Conservation (phyloP, 2,329 filamentous ascomycete genomes). For the Penicillium psychrosexuale region DNA sequence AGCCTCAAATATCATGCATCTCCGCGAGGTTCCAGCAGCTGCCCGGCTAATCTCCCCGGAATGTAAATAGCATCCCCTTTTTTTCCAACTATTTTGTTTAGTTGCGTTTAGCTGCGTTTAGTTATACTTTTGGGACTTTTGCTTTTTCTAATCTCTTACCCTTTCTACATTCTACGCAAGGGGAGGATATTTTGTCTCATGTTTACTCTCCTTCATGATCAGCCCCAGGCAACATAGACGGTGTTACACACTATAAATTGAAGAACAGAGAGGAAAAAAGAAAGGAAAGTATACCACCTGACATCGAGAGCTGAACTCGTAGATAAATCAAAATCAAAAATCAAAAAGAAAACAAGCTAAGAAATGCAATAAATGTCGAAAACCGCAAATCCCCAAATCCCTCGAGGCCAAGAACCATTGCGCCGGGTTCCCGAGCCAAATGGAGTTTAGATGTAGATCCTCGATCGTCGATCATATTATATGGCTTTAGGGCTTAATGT, state of each 20-base stretch:
- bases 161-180: conserved; percentile 10
- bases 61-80: conserved; percentile 10
- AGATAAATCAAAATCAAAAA: neutral
- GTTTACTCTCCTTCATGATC: conserved; percentile 17
- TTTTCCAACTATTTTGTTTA: neutral
- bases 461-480: conserved; percentile 13
- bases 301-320: conserved; percentile 8
- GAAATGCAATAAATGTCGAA: neutral
- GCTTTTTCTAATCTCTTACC: neutral
- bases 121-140: neutral
- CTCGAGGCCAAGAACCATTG: conserved; percentile 19
- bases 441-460: conserved; percentile 26
- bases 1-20: neutral
- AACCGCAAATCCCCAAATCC: neutral
- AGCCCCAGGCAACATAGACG: conserved; percentile 20
- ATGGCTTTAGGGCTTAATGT: neutral
- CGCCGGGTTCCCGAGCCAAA: conserved; percentile 24
- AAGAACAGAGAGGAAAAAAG: conserved; percentile 8
- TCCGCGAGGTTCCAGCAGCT: conserved; percentile 12
- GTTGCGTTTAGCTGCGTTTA: neutral
- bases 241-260: conserved; percentile 23
- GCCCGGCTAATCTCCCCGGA: conserved; percentile 15
- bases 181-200: conserved; percentile 14
- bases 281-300: conserved; percentile 11
- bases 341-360: neutral